Conservation (phyloP, 208 protist species). For the Tritrichomonas foetus region DNA sequence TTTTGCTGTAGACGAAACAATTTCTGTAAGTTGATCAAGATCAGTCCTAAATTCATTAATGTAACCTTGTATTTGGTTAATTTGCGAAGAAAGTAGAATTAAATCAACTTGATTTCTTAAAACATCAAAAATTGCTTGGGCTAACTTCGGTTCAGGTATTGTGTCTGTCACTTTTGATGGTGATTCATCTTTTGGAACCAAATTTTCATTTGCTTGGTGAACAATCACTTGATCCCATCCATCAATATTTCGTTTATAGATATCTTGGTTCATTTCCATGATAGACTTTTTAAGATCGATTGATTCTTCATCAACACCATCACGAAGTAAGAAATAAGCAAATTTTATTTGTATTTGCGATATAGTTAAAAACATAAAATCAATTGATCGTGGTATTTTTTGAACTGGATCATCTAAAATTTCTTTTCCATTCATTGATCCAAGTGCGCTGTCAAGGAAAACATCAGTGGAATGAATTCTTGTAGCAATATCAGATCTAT, state of each 20-base stretch:
- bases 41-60: background rate
- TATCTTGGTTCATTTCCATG: background rate
- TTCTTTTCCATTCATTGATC: too few relatives aligned
- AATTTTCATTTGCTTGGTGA: background rate
- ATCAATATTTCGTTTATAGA: background rate
- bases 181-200: constrained; percentile 7
- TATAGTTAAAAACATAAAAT: background rate
- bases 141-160: background rate
- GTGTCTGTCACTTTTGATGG: background rate
- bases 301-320: background rate
- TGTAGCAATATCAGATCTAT: background rate
- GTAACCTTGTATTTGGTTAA: background rate
- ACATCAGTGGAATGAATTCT: background rate
- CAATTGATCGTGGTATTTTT: background rate
- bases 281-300: background rate
- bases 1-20: background rate
- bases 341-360: constrained; percentile 5
- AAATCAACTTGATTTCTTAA: background rate
- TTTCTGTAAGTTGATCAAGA: background rate
- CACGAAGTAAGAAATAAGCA: background rate
- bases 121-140: constrained; percentile 19
- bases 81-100: background rate
- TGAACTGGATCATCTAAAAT: too few relatives aligned
- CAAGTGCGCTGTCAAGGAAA: too few relatives aligned
- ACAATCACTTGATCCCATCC: background rate